Evolutionary conservation across 257 asterid genomes (phyloP), one percentile per base, ranked within the genome.

Genomic region (Solanum infundibuliforme): DNA sequence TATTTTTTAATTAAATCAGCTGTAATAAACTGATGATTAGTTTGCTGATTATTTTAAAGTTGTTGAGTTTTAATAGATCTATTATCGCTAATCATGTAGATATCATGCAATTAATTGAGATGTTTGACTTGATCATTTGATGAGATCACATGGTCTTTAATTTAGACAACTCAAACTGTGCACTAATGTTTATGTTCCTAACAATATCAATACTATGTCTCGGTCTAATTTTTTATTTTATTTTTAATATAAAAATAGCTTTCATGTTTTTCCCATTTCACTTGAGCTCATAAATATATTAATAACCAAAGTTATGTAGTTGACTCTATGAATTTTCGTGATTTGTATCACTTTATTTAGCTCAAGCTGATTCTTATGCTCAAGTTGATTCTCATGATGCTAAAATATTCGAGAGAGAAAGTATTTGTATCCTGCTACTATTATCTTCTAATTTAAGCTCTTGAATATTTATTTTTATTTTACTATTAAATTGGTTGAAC

Each of bases 71-170:
- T 48, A 82, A 82, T 29, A 82, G 18, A 31, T 82, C 12, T 18
- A 29, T 29, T 82, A 36, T 87, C 20, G 21, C 9, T 87, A 74
- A 75, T 89, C 79, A 84, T 89, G 88, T 39, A 87, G n/a, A 73
- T 46, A 25, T 74, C 55, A 65, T 87, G 89, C 86, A 16, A 76
- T 14, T 32, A 32, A 52, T 5, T 18, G 34, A 14, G 21, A 71
- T n/a, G 76, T 8, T 65, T 35, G 32, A 60, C 73, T 16, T 32
- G 41, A 39, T 14, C 55, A 35, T 20, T 73, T 84, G 82, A 31
- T 41, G 23, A 48, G 16, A 36, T 48, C 43, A 82, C 86, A 82
- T 82, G 86, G 43, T 5, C 41, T 29, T 81, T 82, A 18, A 5
- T 48, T 82, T 82, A 48, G 69, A 82, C 69, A 48, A 48, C 69